phyloP scores from a whole-genome alignment of 768 basidiomycete species.

The Boletus rubroflammeus region DNA sequence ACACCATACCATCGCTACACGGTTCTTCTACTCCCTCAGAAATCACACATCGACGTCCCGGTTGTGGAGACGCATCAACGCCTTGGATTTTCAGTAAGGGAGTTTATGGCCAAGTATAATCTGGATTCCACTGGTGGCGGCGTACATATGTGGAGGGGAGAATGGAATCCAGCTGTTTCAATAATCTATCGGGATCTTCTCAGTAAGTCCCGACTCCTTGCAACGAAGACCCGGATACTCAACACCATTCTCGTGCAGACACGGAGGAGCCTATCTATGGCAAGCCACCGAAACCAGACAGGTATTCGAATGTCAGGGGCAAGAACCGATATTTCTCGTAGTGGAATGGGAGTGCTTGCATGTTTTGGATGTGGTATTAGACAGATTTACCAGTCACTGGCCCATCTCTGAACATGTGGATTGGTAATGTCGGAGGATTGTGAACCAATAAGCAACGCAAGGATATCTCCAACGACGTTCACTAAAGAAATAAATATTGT shows the following conservation, averaged over 20 bases:
- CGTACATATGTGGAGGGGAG: conserved; percentile 78
- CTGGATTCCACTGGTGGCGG: conserved; percentile 63
- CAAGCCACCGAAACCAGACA: conserved; percentile 28
- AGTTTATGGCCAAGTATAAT: conserved; percentile 54
- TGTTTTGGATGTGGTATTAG: neutral
- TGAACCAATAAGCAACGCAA: neutral
- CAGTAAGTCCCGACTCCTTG: conserved; percentile 44
- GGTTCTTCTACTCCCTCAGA: conserved; percentile 70
- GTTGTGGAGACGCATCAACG: conserved; percentile 46
- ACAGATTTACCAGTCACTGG: neutral
- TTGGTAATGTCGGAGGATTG: neutral
- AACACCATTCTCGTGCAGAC: conserved; percentile 10
- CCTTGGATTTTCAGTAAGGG: conserved; percentile 61
- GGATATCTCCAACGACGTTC: too few relatives aligned
- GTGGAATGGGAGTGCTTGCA: neutral
- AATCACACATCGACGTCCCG: conserved; percentile 44
- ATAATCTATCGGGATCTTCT: conserved; percentile 64
- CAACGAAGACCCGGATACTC: neutral
- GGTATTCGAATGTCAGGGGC: conserved; percentile 28
- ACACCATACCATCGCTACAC: conserved; percentile 90
- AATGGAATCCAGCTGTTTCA: conserved; percentile 66
- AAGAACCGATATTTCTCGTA: conserved; percentile 30
- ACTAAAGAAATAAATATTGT: too few relatives aligned
- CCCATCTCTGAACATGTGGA: neutral
- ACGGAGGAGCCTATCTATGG: conserved; percentile 24